Conservation (phyloP, 2,329 filamentous ascomycete genomes). For the Colletotrichum horii region DNA sequence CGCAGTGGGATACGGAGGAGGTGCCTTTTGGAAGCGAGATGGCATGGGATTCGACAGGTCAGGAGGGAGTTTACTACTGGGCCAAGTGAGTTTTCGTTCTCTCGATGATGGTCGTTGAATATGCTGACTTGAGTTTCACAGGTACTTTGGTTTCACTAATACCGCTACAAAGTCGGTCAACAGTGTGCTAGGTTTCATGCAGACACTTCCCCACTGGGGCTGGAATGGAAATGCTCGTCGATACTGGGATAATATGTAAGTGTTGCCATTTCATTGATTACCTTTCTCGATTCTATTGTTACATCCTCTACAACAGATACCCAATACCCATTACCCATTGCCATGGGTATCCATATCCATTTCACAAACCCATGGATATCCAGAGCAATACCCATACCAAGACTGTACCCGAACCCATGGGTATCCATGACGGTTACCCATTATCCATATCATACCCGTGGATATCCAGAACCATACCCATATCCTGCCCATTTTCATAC, state of each 20-base stretch:
- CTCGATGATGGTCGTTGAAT: background rate
- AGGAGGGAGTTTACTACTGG: constrained; percentile 67
- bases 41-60: constrained; percentile 67
- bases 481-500: too few species aligned
- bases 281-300: background rate
- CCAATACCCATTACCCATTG: background rate
- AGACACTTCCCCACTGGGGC: constrained; percentile 63
- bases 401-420: background rate
- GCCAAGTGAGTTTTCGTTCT: constrained; percentile 38
- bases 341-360: background rate
- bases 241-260: constrained; percentile 65
- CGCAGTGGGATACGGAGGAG: constrained; percentile 51
- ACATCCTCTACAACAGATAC: background rate
- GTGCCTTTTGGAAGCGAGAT: constrained; percentile 66
- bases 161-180: constrained; percentile 55
- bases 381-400: background rate
- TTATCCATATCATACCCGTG: too few species aligned
- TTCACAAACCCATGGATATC: background rate
- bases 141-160: constrained; percentile 52
- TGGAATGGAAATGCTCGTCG: constrained; percentile 66
- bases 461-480: too few species aligned
- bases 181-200: constrained; percentile 61
- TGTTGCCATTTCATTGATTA: background rate
- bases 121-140: background rate
- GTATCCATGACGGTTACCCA: background rate